Base-by-base conservation (phyloP, 176 grass and related monocot genomes). In the Musa itinerans region DNA sequence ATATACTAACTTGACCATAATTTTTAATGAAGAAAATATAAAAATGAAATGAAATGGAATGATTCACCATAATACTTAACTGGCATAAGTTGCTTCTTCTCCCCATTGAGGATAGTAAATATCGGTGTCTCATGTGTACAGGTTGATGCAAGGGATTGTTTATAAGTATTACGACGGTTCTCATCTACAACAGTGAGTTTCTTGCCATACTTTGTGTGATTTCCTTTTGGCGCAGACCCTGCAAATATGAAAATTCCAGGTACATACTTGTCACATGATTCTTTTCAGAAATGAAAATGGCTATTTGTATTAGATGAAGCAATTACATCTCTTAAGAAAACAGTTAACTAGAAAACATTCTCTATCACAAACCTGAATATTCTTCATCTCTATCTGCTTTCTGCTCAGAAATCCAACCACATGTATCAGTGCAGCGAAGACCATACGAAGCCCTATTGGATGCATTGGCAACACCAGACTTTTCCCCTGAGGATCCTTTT, bases 21-120 rank as follows among this genome's bases (percentile, higher is more conserved):
- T 8, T 15, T 15, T 68, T 68, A 68, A 16, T 68, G 10, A 24
- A 68, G 7, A 29, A 29, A 7, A 29, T 29, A 11, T 16, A 43
- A 34, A 10, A 68, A 68, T 68, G 22, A 29, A 13, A 29, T 67
- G 34, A 29, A 68, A 70, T 11, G 2, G 65, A 66, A 57, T 65
- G 9, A 54, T 25, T 79, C 53, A 16, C 19, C 54, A 59, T 20
- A 63, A 22, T 83, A 57, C 87, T 92, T 85, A 43, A 92, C 90
- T 63, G 90, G 90, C 51, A 85, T 20, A 65, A 92, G 84, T 69
- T 87, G 77, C 82, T 87, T 87, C 74, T 50, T 83, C 59, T 87
- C 90, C 64, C 68, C 78, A 81, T 78, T 70, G 65, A 89, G 78
- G 65, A 70, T 77, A 73, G 65, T 50, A 71, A 87, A 86, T 24